A percentile compares a stretch with the other conserved stretches of the same genome.
Evolutionary conservation across 176 grass and related monocot genomes (phyloP).

Genomic region (Otatea glauca): DNA sequence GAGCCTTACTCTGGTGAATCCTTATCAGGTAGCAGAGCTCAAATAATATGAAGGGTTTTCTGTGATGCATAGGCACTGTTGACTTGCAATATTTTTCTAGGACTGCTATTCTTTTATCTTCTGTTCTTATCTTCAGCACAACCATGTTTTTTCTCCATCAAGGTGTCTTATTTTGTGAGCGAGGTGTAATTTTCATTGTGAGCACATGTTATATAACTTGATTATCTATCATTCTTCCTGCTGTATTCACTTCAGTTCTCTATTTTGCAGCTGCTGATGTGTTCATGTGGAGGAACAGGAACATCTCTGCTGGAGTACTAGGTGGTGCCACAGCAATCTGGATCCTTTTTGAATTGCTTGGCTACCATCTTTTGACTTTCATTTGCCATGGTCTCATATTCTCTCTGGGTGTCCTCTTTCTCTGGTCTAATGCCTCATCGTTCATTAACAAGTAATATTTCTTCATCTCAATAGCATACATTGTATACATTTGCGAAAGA

Average conservation of each 20-base stretch:
- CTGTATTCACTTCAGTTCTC: conserved; percentile 11
- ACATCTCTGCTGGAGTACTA: conserved; percentile 87
- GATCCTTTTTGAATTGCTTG: conserved; percentile 84
- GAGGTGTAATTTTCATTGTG: background rate
- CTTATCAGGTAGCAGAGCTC: background rate
- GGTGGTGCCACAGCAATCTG: conserved; percentile 70
- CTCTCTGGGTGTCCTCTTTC: conserved; percentile 75
- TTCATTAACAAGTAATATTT: conserved; percentile 82
- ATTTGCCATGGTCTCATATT: conserved; percentile 83
- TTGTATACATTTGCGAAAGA: background rate
- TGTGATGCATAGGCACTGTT: background rate
- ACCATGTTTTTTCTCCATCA: background rate
- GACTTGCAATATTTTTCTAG: background rate
- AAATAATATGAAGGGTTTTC: background rate
- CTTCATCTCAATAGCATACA: background rate
- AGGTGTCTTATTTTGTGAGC: background rate
- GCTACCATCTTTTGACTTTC: conserved; percentile 83
- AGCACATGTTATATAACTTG: background rate
- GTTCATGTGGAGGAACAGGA: conserved; percentile 92
- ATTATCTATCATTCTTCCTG: background rate
- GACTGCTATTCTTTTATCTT: background rate
- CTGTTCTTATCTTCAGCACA: background rate
- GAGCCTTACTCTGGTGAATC: background rate
- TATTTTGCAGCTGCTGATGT: conserved; percentile 89
- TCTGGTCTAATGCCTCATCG: conserved; percentile 83